Base-by-base conservation (phyloP, 805 yeast genomes). In the Teunomyces lycoperdinae region DNA sequence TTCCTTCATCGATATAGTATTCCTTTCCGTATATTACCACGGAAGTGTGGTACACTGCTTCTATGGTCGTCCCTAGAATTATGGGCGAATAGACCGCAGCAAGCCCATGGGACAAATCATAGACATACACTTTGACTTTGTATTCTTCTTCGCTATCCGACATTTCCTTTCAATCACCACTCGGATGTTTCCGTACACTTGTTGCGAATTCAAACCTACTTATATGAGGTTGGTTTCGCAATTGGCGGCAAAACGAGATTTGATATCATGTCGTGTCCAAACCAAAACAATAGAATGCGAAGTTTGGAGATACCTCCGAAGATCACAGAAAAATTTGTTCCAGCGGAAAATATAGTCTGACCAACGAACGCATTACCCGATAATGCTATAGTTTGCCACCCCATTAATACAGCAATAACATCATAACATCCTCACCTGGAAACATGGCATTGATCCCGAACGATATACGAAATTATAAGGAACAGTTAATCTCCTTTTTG, bases 1-100 rank as follows among this genome's bases (percentile, higher is more conserved):
- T 80, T 11, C 87, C 88, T 34, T 74, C 75, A 48, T 84, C 86
- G 45, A 79, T 81, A 56, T 75, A 84, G 52, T 76, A 71, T 55
- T 84, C 89, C 44, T 67, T 68, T n/a, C 72, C 76, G 53, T 73
- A 70, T 14, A 78, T 71, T 9, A 81, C 81, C 1, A 82, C 77
- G 2, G 81, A 73, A 0, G 88, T 83, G 60, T 84, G 89, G 71
- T 84, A 85, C 5, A 84, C 74, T 10, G 88, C 89, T 27, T 83
- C 87, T 7, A 81, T 58, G 6, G 61, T 56, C n/a, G 63, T 57
- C 4, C 88, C 89, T 1, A 84, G 61, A 7, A 84, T 56, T 62
- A 71, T 70, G 13, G 70, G 76, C 4, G 84, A 70, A 54, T 77
- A 68, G 16, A 68, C 55, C 9, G 74, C 68, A 4, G 89, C 89